Conservation (phyloP, 176 grass and related monocot species). For the Eragrostis curvula region DNA sequence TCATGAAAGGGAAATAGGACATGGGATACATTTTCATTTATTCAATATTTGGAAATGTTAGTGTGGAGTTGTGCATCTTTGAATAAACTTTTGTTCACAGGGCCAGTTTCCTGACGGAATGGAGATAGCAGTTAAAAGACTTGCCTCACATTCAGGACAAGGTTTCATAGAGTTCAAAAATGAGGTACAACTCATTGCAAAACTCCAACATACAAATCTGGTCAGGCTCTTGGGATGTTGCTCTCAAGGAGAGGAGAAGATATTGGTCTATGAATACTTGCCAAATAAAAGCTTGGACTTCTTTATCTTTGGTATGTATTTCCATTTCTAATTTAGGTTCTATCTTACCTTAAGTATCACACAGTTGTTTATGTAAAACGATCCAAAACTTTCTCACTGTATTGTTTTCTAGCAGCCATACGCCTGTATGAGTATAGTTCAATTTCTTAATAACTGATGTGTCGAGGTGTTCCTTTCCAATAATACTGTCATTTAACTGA, state of each 20-base stretch:
- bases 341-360: too few relatives aligned
- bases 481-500: constrained; percentile 22
- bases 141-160: constrained; percentile 41
- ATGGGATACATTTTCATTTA: background rate
- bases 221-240: constrained; percentile 51
- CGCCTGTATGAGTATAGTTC: background rate
- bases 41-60: background rate
- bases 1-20: background rate
- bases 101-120: constrained; percentile 19
- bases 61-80: background rate
- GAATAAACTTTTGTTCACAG: constrained; percentile 2
- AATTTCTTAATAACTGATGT: background rate
- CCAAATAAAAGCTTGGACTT: constrained; percentile 75
- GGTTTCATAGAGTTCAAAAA: constrained; percentile 42
- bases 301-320: constrained; percentile 61
- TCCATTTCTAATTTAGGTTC: background rate
- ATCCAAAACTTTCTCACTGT: background rate
- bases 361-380: too few relatives aligned
- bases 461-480: background rate
- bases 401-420: too few relatives aligned
- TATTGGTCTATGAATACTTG: constrained; percentile 70
- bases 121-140: constrained; percentile 41
- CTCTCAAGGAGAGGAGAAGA: constrained; percentile 52
- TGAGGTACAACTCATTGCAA: constrained; percentile 41
- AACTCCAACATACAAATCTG: constrained; percentile 44